Evolutionary conservation across 257 asterid genomes (phyloP).

Genomic region (Gentiana dahurica): DNA sequence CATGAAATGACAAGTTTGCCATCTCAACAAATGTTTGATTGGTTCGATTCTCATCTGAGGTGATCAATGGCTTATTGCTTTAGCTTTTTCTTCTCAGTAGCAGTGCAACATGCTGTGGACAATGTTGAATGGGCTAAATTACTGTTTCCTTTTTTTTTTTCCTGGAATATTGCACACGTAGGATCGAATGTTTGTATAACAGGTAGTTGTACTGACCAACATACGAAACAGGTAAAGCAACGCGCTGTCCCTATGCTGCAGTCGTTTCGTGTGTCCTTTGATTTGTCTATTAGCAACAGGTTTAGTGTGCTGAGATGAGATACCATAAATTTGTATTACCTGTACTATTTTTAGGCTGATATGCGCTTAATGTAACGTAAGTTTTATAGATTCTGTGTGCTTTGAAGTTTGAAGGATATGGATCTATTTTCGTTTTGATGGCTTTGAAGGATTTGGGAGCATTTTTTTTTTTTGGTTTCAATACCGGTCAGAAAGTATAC

Average conservation of each 20-base stretch:
- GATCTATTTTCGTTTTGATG: too few species aligned
- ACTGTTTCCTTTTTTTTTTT: neutral
- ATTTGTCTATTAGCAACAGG: neutral
- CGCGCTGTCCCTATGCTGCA: neutral
- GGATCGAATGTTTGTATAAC: neutral
- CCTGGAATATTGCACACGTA: neutral
- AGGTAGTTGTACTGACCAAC: neutral
- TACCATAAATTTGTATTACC: too few species aligned
- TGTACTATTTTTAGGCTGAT: too few species aligned
- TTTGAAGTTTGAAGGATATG: too few species aligned
- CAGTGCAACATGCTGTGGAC: neutral
- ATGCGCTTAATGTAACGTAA: too few species aligned
- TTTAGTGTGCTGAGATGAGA: too few species aligned
- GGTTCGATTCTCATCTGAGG: slow-evolving; percentile 76
- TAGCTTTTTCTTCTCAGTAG: neutral
- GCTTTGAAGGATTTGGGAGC: too few species aligned
- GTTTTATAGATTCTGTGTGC: too few species aligned
- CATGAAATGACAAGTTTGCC: slow-evolving; percentile 97
- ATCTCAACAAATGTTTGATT: slow-evolving; percentile 55
- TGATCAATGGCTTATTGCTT: slow-evolving; percentile 9
- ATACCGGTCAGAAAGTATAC: too few species aligned
- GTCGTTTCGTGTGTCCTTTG: neutral
- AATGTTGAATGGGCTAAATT: neutral
- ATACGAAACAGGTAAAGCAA: neutral
- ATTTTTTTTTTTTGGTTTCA: too few species aligned